phyloP scores from a whole-genome alignment of 371 early-diverging fungal genomes.

The Mortierella sp. region DNA sequence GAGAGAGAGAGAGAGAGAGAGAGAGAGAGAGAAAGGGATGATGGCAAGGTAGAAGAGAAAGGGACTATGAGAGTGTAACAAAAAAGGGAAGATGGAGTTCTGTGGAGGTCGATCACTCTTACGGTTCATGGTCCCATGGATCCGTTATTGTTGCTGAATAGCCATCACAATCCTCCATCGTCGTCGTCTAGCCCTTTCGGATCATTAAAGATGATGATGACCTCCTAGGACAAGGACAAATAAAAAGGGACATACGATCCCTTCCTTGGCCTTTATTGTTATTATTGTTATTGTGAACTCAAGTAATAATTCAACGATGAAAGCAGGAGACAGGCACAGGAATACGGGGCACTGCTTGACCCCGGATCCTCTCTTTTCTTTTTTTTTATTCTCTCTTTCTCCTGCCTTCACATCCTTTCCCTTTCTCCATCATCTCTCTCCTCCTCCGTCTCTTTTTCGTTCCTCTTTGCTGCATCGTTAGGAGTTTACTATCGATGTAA shows the following conservation, averaged over 20 bases:
- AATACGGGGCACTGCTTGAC: constrained; percentile 1
- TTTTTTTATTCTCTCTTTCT: background rate
- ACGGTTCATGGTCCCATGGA: background rate
- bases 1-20: background rate
- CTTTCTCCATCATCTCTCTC: background rate
- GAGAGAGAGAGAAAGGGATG: background rate
- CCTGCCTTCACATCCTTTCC: no score
- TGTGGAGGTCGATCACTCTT: background rate
- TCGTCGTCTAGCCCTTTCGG: background rate
- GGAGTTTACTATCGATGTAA: background rate
- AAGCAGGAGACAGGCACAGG: constrained; percentile 15
- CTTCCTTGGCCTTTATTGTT: background rate
- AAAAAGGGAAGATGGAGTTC: background rate
- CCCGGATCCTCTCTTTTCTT: background rate
- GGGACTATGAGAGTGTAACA: background rate
- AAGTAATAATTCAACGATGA: background rate
- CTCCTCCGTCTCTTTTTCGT: background rate
- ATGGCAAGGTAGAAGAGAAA: background rate
- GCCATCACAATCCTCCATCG: no score
- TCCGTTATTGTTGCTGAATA: background rate
- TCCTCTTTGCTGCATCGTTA: background rate
- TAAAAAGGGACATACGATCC: background rate
- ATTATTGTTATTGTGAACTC: background rate
- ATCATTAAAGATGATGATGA: background rate
- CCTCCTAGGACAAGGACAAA: background rate